Percentiles rank a stretch among this genome's conserved stretches.
Conservation (phyloP, 2,329 filamentous ascomycete genomes). For the Drechslerella dactyloides region DNA sequence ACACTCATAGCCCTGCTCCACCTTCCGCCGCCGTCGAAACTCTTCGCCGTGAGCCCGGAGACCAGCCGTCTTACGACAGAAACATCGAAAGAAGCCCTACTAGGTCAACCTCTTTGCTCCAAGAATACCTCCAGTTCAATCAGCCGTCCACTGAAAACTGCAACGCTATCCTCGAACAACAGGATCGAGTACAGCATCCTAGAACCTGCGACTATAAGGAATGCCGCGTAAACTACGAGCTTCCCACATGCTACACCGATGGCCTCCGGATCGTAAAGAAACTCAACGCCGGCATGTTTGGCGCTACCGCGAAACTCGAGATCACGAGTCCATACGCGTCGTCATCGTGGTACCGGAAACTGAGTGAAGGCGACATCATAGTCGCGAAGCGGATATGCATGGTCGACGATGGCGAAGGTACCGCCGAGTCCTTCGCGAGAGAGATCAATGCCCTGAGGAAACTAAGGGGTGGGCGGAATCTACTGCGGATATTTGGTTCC, state of each 20-base stretch:
- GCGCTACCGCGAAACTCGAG: slow-evolving; percentile 21
- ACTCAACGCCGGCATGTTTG: slow-evolving; percentile 17
- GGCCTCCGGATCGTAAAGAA: slow-evolving; percentile 14
- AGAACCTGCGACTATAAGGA: background rate
- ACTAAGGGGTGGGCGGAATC: background rate
- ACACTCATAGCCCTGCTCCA: too few relatives aligned
- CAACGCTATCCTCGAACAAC: background rate
- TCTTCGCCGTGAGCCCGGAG: too few relatives aligned
- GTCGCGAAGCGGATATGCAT: slow-evolving; percentile 30
- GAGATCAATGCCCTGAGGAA: slow-evolving; percentile 16
- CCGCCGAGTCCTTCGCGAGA: slow-evolving; percentile 4
- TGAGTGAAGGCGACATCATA: background rate
- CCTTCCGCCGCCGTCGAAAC: too few relatives aligned
- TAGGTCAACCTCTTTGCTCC: too few relatives aligned
- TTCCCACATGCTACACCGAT: background rate
- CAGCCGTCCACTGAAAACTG: background rate
- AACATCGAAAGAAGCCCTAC: too few relatives aligned
- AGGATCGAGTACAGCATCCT: background rate
- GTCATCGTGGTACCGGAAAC: background rate
- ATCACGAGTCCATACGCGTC: background rate
- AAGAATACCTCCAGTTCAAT: background rate
- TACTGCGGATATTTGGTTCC: slow-evolving; percentile 16
- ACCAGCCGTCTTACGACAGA: too few relatives aligned
- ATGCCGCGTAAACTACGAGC: slow-evolving; percentile 20
- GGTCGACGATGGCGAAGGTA: background rate